These are phyloP conservation scores for Sclerotinia glacialis DNA, from an alignment of 2,329 filamentous ascomycete species.

Conservation along the genomic window DNA sequence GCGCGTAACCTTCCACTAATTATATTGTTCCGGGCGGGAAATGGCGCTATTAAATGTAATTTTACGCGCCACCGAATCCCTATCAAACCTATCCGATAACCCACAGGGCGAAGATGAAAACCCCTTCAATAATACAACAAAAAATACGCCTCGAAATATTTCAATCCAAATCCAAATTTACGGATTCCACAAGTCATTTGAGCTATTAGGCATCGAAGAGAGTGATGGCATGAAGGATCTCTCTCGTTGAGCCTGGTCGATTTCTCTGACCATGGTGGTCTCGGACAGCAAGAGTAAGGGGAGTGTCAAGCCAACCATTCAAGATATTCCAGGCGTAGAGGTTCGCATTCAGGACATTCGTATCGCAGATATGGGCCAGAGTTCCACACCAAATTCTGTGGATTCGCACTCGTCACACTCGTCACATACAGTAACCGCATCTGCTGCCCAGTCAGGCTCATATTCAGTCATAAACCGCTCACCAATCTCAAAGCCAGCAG, in stretches of 20 bases:
- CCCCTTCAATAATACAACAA: not conserved
- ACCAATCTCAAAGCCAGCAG: conserved; percentile 3
- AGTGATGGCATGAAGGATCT: not conserved
- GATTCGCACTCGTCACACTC: not conserved
- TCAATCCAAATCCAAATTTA: not conserved
- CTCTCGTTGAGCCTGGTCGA: not conserved
- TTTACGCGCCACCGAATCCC: not conserved
- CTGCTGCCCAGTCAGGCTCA: not conserved
- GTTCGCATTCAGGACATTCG: not conserved
- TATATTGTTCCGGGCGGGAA: not conserved
- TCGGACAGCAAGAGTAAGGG: not conserved
- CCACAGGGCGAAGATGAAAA: not conserved
- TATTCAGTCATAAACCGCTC: not conserved
- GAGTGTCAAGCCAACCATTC: not conserved
- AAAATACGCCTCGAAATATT: not conserved
- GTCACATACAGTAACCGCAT: not conserved
- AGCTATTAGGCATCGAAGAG: not conserved
- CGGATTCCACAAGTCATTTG: not conserved
- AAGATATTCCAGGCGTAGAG: not conserved
- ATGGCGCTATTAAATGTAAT: not conserved
- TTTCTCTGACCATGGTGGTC: conserved; percentile 1
- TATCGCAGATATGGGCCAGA: not conserved
- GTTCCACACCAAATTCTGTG: not conserved
- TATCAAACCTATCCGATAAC: conserved; percentile 3
- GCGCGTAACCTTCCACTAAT: not conserved